Conservation (phyloP, 192 early-diverging fungal genomes). For the Coemansia javaensis region DNA sequence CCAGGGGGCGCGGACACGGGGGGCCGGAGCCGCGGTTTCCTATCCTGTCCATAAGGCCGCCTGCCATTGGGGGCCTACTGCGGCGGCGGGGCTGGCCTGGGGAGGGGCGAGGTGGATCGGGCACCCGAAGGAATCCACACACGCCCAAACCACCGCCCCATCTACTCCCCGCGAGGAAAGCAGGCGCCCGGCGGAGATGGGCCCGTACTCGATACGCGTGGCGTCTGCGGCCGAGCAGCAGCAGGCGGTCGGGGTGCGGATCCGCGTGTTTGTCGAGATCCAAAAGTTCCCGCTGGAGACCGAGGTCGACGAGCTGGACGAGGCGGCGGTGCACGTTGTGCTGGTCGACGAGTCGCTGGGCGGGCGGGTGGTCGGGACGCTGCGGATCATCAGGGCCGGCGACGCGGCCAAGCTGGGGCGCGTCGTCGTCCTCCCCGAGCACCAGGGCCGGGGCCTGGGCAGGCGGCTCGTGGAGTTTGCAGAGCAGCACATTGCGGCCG, state of each 20-base stretch:
- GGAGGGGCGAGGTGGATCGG: too few relatives aligned
- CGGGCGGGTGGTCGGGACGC: slow-evolving; percentile 21
- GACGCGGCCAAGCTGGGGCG: slow-evolving; percentile 25
- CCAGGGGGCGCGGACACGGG: too few relatives aligned
- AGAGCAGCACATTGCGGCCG: slow-evolving; percentile 7
- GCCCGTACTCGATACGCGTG: slow-evolving; percentile 9
- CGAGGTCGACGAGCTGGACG: slow-evolving; percentile 27
- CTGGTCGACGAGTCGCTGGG: neutral
- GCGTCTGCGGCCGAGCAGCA: slow-evolving; percentile 16
- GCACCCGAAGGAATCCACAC: too few relatives aligned
- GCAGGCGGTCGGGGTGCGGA: slow-evolving; percentile 15
- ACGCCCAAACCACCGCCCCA: too few relatives aligned
- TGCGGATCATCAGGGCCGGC: slow-evolving; percentile 17
- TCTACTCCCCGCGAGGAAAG: too few relatives aligned
- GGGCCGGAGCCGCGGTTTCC: too few relatives aligned
- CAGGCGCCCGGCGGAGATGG: too few relatives aligned
- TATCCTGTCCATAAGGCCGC: too few relatives aligned
- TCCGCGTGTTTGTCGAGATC: slow-evolving; percentile 38
- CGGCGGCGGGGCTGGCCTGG: too few relatives aligned
- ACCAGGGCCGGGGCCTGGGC: slow-evolving; percentile 37
- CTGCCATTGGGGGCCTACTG: too few relatives aligned
- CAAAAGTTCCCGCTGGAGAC: slow-evolving; percentile 28
- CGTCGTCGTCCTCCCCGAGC: slow-evolving; percentile 32
- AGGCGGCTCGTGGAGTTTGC: slow-evolving; percentile 10
- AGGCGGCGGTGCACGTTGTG: slow-evolving; percentile 19